These are phyloP conservation scores for Prunus davidiana DNA, from an alignment of 306 rosid genomes.

Conservation along the genomic window DNA sequence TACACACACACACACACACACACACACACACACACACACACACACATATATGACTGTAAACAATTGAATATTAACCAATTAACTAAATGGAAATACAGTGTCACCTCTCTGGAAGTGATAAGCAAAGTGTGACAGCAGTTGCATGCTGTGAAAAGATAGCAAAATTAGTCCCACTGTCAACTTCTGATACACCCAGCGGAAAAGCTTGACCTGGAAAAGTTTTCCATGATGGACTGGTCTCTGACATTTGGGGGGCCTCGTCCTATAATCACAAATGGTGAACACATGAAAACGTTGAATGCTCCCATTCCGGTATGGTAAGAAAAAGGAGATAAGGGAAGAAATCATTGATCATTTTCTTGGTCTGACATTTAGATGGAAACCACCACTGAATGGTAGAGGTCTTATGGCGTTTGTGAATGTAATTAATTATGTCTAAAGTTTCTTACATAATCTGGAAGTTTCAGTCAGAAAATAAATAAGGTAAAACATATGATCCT, in stretches of 20 bases:
- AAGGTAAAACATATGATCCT: background rate
- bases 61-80: conserved; percentile 2
- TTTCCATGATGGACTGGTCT: conserved; percentile 40
- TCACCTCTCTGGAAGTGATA: conserved; percentile 61
- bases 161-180: conserved; percentile 76
- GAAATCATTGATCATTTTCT: background rate
- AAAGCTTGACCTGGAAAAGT: conserved; percentile 71
- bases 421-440: no score
- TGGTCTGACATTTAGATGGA: background rate
- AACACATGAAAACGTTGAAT: conserved; percentile 12
- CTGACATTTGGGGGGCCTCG: conserved; percentile 44
- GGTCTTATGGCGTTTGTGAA: background rate
- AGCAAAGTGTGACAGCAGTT: conserved; percentile 75
- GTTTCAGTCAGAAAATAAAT: background rate
- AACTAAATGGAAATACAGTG: conserved; percentile 19
- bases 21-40: background rate
- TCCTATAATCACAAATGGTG: conserved; percentile 49
- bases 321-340: background rate
- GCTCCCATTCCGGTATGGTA: background rate
- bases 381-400: no score
- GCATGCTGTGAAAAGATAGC: conserved; percentile 90
- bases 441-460: background rate
- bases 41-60: background rate
- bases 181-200: conserved; percentile 88
- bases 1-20: background rate